Percentiles rank a stretch among this genome's conserved stretches.
Conservation (phyloP, 2,329 filamentous ascomycete species). For the Aspergillus udagawae region DNA sequence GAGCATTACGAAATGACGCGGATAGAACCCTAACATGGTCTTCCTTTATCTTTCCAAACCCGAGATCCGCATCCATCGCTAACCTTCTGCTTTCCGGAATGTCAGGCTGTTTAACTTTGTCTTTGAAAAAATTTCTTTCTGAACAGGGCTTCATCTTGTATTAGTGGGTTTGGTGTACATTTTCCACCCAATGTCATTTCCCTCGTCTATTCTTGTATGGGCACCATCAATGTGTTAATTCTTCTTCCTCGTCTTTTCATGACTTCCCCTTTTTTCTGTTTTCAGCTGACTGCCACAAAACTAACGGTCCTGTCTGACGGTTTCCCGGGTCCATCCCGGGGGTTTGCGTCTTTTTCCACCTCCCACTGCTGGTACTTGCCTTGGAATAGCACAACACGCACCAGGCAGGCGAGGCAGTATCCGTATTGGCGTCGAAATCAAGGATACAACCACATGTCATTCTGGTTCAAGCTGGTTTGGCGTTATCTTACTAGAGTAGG, state of each 20-base stretch:
- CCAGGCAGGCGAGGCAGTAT: neutral
- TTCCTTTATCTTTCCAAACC: neutral
- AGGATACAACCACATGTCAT: neutral
- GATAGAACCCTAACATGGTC: slow-evolving; percentile 5
- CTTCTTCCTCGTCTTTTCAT: neutral
- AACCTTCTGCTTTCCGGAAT: neutral
- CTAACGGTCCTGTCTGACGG: neutral
- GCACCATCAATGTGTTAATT: slow-evolving; percentile 6
- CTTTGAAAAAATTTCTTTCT: neutral
- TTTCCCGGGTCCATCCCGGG: neutral
- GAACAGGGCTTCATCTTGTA: neutral
- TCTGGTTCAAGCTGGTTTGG: neutral
- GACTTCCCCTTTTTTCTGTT: slow-evolving; percentile 9
- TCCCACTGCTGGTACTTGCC: neutral
- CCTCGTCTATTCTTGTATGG: slow-evolving; percentile 23
- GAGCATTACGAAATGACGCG: slow-evolving; percentile 13
- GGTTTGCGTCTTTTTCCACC: neutral
- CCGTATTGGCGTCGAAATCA: neutral
- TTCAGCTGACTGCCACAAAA: slow-evolving; percentile 1
- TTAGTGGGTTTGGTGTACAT: neutral
- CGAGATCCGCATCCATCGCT: neutral
- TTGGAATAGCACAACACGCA: neutral
- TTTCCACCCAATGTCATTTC: slow-evolving; percentile 13
- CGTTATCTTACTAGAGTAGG: neutral
- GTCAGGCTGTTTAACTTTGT: neutral